Evolutionary conservation across 768 basidiomycete genomes (phyloP).

Genomic region (Cyclocybe aegerita): DNA sequence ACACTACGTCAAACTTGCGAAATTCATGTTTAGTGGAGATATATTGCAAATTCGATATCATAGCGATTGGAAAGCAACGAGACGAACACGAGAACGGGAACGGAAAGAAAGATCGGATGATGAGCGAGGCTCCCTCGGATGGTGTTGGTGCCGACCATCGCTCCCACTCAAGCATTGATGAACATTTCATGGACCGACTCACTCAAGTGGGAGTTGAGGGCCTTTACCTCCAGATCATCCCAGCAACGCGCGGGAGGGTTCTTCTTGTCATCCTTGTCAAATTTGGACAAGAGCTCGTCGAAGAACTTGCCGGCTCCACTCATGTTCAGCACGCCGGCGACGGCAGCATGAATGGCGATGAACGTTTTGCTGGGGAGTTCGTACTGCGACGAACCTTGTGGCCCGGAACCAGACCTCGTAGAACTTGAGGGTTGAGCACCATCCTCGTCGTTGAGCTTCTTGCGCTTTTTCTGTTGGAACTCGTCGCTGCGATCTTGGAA

Average conservation of each 20-base stretch:
- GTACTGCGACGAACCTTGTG: neutral
- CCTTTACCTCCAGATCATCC: constrained; percentile 8
- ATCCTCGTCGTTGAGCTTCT: no score
- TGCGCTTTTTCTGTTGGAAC: neutral
- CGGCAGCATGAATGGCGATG: constrained; percentile 15
- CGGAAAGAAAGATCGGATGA: no score
- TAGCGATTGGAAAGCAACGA: no score
- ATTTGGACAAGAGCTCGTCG: constrained; percentile 11
- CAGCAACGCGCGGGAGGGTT: constrained; percentile 9
- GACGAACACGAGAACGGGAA: no score
- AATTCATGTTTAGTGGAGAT: no score
- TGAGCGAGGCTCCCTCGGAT: no score
- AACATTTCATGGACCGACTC: no score
- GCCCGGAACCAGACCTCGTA: neutral
- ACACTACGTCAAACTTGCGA: no score
- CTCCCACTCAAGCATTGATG: no score
- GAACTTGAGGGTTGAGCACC: neutral
- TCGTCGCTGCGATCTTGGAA: constrained; percentile 14
- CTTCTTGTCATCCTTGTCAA: constrained; percentile 1
- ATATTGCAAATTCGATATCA: no score
- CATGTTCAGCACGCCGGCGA: constrained; percentile 15
- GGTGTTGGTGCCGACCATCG: no score
- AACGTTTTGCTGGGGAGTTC: constrained; percentile 9
- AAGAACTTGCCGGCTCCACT: constrained; percentile 17
- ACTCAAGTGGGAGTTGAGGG: no score